These are phyloP conservation scores for Penicillium sp. DNA, from an alignment of 2,329 filamentous ascomycete genomes.

Conservation along the genomic window DNA sequence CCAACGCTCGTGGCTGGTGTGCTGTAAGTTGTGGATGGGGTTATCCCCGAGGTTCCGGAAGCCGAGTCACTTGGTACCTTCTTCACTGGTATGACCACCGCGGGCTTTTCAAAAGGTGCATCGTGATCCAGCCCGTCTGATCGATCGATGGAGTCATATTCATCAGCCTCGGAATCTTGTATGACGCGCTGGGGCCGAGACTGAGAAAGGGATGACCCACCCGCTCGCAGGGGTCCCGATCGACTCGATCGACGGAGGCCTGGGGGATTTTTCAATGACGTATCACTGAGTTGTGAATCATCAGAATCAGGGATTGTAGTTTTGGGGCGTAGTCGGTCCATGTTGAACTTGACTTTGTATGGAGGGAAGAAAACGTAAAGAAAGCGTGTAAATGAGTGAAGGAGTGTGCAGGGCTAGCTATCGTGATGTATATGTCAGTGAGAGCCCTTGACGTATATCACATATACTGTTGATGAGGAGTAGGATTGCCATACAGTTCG, in stretches of 20 bases:
- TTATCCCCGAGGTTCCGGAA: constrained; percentile 43
- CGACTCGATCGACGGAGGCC: constrained; percentile 12
- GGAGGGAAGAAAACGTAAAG: background rate
- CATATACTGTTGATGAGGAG: background rate
- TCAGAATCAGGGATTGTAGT: constrained; percentile 22
- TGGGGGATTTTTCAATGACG: constrained; percentile 18
- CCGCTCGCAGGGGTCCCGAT: constrained; percentile 6
- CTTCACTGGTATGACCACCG: constrained; percentile 36
- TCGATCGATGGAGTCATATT: constrained; percentile 13
- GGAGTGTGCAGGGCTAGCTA: background rate
- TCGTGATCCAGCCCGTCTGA: constrained; percentile 1
- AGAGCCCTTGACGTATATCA: background rate
- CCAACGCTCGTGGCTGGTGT: constrained; percentile 64
- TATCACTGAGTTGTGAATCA: constrained; percentile 14
- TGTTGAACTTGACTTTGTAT: constrained; percentile 4
- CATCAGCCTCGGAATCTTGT: constrained; percentile 22
- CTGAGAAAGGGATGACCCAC: constrained; percentile 20
- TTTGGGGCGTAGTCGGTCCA: constrained; percentile 16
- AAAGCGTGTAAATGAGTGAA: background rate
- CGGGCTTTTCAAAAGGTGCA: constrained; percentile 5
- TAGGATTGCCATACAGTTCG: background rate
- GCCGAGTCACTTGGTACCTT: constrained; percentile 28
- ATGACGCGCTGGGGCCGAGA: constrained; percentile 17
- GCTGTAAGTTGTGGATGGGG: constrained; percentile 54
- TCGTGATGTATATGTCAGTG: background rate